phyloP scores from a whole-genome alignment of 345 rosid species.

The Boechera stricta region DNA sequence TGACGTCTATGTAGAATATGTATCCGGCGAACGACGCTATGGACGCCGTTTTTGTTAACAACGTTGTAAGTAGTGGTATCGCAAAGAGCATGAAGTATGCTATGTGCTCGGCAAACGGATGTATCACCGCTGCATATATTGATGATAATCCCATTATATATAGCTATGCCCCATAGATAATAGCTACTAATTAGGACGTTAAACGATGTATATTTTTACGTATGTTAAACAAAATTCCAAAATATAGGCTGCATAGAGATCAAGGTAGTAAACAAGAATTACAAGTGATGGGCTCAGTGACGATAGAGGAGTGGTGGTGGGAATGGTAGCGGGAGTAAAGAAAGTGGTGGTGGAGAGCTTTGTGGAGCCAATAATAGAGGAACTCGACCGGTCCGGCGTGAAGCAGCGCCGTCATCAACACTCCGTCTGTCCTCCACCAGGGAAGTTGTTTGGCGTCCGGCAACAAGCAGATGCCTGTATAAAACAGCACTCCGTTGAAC shows the following conservation, averaged over 20 bases:
- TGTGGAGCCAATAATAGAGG: slow-evolving; percentile 81
- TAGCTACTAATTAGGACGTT: slow-evolving; percentile 14
- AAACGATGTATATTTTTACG: not conserved
- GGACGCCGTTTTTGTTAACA: slow-evolving; percentile 48
- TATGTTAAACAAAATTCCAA: not conserved
- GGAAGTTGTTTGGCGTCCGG: slow-evolving; percentile 54
- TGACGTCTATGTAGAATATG: slow-evolving; percentile 52
- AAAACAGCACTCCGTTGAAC: slow-evolving; percentile 59
- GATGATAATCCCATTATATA: slow-evolving; percentile 11
- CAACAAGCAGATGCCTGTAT: slow-evolving; percentile 26
- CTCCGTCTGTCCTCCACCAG: slow-evolving; percentile 65
- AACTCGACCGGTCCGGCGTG: slow-evolving; percentile 85
- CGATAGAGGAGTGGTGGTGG: slow-evolving; percentile 90
- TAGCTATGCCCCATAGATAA: not conserved
- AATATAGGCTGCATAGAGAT: not conserved
- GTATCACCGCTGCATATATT: slow-evolving; percentile 59
- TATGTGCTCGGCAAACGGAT: slow-evolving; percentile 70
- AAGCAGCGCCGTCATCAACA: slow-evolving; percentile 51
- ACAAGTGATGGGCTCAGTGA: slow-evolving; percentile 87
- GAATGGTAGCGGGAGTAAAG: slow-evolving; percentile 92
- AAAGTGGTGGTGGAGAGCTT: slow-evolving; percentile 78
- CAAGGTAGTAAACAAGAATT: slow-evolving; percentile 21
- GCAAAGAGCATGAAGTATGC: slow-evolving; percentile 57
- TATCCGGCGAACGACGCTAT: slow-evolving; percentile 41
- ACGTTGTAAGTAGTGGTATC: slow-evolving; percentile 47